A percentile compares a stretch with the other conserved stretches of the same genome.
These are phyloP conservation scores for Fragosphaeria purpurea DNA, from an alignment of 2,329 filamentous ascomycete species.

Conservation along the genomic window DNA sequence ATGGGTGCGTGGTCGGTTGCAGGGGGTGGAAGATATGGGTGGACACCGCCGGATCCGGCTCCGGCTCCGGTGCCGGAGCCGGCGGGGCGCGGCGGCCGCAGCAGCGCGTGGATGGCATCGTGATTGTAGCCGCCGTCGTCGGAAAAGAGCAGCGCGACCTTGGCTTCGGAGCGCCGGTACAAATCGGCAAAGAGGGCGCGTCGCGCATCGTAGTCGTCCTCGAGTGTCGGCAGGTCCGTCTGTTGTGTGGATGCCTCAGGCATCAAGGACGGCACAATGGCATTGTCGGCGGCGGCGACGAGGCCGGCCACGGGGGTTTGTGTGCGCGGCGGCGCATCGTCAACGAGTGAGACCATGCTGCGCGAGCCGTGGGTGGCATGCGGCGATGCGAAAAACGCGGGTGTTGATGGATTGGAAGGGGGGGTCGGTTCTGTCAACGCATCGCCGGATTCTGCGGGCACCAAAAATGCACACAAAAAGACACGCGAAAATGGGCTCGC, in stretches of 20 bases:
- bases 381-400: too few species aligned
- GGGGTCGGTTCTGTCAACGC: too few species aligned
- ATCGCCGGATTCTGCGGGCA: too few species aligned
- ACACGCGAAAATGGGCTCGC: constrained; percentile 34
- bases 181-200: constrained; percentile 67
- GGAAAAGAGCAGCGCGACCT: constrained; percentile 65
- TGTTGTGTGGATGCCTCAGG: constrained; percentile 44
- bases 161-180: constrained; percentile 67
- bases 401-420: too few species aligned
- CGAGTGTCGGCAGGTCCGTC: constrained; percentile 15
- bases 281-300: constrained; percentile 29
- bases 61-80: constrained; percentile 20
- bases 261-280: constrained; percentile 36
- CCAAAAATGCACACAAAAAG: background rate
- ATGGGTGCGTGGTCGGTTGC: constrained; percentile 50
- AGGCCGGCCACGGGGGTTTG: constrained; percentile 35
- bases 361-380: too few species aligned
- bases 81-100: constrained; percentile 26
- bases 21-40: constrained; percentile 38
- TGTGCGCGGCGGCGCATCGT: constrained; percentile 47
- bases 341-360: constrained; percentile 45
- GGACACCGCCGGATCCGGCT: constrained; percentile 5
- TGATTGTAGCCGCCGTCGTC: constrained; percentile 44
- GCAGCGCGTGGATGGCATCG: constrained; percentile 43
- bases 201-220: constrained; percentile 59